Evolutionary conservation across 2,329 filamentous ascomycete species (phyloP).

Genomic region (Penicillium sp.): DNA sequence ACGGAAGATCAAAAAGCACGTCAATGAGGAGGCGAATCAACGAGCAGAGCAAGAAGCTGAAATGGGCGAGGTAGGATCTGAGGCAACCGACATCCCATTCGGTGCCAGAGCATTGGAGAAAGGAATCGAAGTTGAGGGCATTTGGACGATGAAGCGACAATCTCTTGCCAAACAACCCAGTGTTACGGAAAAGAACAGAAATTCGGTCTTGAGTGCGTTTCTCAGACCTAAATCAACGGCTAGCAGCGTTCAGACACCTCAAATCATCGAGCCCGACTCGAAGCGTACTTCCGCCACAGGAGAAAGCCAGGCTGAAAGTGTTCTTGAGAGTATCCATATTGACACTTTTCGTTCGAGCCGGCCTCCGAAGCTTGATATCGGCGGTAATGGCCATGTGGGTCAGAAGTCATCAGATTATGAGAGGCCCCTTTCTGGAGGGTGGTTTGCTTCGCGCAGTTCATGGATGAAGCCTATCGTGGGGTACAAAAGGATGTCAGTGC

Average conservation of each 20-base stretch:
- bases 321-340: constrained; percentile 14
- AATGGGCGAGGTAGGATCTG: constrained; percentile 59
- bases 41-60: constrained; percentile 56
- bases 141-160: constrained; percentile 69
- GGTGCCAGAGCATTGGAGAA: constrained; percentile 83
- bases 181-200: constrained; percentile 29
- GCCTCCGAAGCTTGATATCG: constrained; percentile 10
- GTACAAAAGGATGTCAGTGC: constrained; percentile 16
- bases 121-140: constrained; percentile 82
- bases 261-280: constrained; percentile 6
- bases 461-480: constrained; percentile 28
- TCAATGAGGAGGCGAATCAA: constrained; percentile 70
- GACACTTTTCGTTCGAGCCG: constrained; percentile 14
- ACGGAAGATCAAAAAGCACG: constrained; percentile 65
- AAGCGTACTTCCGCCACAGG: neutral
- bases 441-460: constrained; percentile 25
- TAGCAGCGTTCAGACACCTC: constrained; percentile 9
- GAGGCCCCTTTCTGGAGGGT: constrained; percentile 17
- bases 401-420: constrained; percentile 9
- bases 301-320: constrained; percentile 9
- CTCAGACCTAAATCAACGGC: constrained; percentile 8
- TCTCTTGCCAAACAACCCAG: constrained; percentile 30
- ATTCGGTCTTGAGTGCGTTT: constrained; percentile 14
- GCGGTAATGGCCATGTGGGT: neutral
- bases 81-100: constrained; percentile 73